A percentile compares a stretch with the other conserved stretches of the same genome.
These are phyloP conservation scores for Prunus mongolica DNA, from an alignment of 306 rosid species.

Conservation along the genomic window DNA sequence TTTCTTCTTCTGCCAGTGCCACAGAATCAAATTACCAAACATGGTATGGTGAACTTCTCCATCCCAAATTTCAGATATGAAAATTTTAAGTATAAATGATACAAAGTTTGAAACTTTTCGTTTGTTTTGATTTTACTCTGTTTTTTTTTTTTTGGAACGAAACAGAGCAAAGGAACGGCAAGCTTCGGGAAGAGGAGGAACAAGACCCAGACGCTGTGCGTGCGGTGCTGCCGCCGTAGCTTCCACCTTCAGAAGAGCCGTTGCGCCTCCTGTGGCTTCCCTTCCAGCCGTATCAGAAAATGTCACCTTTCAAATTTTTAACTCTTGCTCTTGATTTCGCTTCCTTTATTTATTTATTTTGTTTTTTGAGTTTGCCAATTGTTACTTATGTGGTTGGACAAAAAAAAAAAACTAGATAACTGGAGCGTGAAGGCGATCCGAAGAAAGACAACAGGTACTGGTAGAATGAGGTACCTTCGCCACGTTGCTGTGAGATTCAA, in stretches of 20 bases:
- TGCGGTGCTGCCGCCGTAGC: constrained; percentile 13
- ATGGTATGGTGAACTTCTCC: neutral
- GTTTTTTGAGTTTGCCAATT: neutral
- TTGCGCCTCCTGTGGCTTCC: constrained; percentile 13
- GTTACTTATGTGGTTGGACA: neutral
- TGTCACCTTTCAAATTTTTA: neutral
- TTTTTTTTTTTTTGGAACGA: neutral
- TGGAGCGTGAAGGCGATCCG: constrained; percentile 2
- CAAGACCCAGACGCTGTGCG: constrained; percentile 21
- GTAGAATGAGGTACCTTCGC: constrained; percentile 5
- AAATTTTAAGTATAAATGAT: neutral
- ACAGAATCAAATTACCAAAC: neutral
- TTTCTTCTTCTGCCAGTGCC: neutral
- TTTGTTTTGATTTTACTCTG: neutral
- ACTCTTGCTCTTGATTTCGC: too few species aligned
- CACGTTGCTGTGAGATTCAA: constrained; percentile 1
- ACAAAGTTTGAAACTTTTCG: neutral
- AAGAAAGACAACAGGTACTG: constrained; percentile 1
- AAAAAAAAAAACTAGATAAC: neutral
- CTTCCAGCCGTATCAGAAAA: constrained; percentile 11
- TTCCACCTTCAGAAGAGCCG: constrained; percentile 27
- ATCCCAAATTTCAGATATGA: neutral
- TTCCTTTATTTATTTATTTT: neutral
- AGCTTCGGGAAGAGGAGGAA: constrained; percentile 24
- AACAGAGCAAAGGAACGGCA: constrained; percentile 23